phyloP scores from a whole-genome alignment of 176 grass and related monocot genomes.

The Zea luxurians region DNA sequence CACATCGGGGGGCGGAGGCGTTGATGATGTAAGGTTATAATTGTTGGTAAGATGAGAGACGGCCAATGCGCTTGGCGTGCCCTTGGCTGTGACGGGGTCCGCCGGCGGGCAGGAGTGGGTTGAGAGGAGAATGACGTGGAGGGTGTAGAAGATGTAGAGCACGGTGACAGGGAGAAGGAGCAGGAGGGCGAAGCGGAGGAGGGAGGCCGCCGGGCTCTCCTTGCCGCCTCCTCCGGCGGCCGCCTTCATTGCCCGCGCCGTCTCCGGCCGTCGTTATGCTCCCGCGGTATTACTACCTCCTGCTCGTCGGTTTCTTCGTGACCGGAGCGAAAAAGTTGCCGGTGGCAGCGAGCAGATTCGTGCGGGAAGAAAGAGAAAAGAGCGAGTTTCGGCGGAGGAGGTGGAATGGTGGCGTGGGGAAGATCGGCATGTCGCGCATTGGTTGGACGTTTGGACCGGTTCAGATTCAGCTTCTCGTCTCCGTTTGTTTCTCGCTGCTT shows the following conservation, averaged over 20 bases:
- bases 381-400: not conserved
- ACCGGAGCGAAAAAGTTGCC: not conserved
- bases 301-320: not conserved
- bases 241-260: constrained; percentile 43
- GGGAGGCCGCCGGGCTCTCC: constrained; percentile 43
- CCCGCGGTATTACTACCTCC: not conserved
- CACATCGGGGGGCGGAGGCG: constrained; percentile 17
- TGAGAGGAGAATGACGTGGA: constrained; percentile 68
- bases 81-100: not conserved
- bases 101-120: constrained; percentile 36
- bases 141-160: constrained; percentile 76
- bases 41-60: constrained; percentile 31
- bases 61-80: not conserved
- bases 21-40: not conserved
- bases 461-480: constrained; percentile 21
- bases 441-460: constrained; percentile 9
- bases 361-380: not conserved
- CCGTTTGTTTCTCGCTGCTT: constrained; percentile 7
- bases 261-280: constrained; percentile 14
- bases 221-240: constrained; percentile 42
- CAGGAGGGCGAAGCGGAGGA: constrained; percentile 58
- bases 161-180: constrained; percentile 59
- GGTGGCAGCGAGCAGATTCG: not conserved
- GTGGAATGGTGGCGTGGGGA: not conserved
- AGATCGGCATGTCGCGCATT: constrained; percentile 27